Percentiles rank a stretch among this genome's conserved stretches.
Evolutionary conservation across 129 eudicot species (phyloP).

Genomic region (Oenanthe sinensis): DNA sequence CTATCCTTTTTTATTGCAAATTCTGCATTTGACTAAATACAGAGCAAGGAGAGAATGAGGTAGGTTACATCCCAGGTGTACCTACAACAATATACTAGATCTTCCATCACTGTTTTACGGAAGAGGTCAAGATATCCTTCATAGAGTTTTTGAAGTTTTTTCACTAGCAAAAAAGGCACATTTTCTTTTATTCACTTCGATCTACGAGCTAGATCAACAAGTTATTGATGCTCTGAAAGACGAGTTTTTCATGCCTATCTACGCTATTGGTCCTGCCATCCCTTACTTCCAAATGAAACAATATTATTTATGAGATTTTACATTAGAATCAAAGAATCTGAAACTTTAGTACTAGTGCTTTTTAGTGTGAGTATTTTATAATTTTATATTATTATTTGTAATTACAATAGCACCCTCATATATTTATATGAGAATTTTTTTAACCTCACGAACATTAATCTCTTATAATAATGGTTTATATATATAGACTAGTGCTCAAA

Average conservation of each 20-base stretch:
- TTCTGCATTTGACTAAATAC: not conserved
- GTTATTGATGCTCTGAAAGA: conserved; percentile 31
- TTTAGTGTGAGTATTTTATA: no score
- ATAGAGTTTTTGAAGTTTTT: not conserved
- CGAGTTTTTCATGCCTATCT: conserved; percentile 22
- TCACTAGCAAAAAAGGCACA: conserved; percentile 23
- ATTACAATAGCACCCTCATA: no score
- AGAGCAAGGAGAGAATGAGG: conserved; percentile 30
- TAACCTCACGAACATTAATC: no score
- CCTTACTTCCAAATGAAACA: conserved; percentile 24
- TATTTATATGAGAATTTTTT: no score
- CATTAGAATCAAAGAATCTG: no score
- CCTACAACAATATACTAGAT: conserved; percentile 34
- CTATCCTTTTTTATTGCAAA: no score
- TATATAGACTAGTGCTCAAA: no score
- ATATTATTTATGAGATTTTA: no score
- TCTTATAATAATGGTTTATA: no score
- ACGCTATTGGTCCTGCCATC: conserved; percentile 37
- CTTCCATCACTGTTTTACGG: conserved; percentile 33
- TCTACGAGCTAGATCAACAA: conserved; percentile 43
- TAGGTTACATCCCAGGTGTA: conserved; percentile 56
- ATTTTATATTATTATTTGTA: no score
- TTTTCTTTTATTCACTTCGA: conserved; percentile 32
- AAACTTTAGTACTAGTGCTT: no score
- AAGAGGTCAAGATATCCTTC: conserved; percentile 3